Evolutionary conservation across 176 grass and related monocot species (phyloP).

Genomic region (Avena eriantha): DNA sequence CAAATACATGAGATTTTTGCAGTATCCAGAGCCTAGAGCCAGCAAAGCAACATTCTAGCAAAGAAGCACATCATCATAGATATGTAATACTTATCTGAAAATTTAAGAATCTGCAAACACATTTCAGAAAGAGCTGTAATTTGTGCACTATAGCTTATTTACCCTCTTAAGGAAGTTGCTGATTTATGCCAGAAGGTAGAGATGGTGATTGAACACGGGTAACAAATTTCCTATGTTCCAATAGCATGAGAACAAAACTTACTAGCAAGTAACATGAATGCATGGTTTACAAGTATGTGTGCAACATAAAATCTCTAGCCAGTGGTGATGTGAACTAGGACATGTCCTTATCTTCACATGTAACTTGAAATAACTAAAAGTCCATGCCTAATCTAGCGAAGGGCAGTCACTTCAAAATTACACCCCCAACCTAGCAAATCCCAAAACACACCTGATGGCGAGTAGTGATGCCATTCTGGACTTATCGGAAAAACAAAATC

Average conservation of each 20-base stretch:
- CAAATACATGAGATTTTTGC: neutral
- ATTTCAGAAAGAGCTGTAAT: neutral
- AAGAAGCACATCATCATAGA: neutral
- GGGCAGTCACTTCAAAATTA: neutral
- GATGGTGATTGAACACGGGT: neutral
- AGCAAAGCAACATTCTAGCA: constrained; percentile 28
- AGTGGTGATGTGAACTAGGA: neutral
- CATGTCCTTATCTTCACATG: neutral
- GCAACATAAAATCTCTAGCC: neutral
- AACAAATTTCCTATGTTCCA: neutral
- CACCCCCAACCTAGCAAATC: neutral
- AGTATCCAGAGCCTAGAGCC: neutral
- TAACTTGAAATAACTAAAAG: neutral
- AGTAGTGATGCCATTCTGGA: neutral
- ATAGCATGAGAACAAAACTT: neutral
- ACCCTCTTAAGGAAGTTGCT: neutral
- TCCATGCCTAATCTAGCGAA: neutral
- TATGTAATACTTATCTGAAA: neutral
- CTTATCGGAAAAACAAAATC: neutral
- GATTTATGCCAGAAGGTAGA: neutral
- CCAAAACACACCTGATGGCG: neutral
- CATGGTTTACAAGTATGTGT: neutral
- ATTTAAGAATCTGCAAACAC: neutral
- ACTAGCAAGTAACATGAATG: neutral
- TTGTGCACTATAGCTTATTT: neutral